Percentiles rank a stretch among this genome's conserved stretches.
Conservation (phyloP, 2,329 filamentous ascomycete species). For the Exutisphaerella laricina region DNA sequence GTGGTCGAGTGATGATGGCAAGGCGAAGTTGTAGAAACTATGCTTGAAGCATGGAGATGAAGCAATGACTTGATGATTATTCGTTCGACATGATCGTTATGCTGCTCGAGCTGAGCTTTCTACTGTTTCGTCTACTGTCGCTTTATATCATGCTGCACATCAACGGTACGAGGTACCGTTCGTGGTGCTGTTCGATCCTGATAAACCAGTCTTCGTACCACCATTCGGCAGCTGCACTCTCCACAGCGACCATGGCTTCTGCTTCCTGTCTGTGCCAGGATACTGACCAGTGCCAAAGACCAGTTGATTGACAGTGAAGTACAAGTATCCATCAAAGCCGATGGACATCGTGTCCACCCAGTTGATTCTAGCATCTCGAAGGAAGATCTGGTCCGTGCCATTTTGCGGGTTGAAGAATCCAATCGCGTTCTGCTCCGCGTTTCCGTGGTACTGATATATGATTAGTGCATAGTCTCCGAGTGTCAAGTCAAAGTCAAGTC, state of each 20-base stretch:
- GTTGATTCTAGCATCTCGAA: slow-evolving; percentile 44
- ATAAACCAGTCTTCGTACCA: slow-evolving; percentile 35
- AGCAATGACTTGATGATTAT: too few species aligned
- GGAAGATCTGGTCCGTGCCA: slow-evolving; percentile 40
- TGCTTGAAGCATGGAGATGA: too few species aligned
- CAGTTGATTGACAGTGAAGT: slow-evolving; percentile 51
- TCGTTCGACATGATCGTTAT: too few species aligned
- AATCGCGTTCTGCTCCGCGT: slow-evolving; percentile 48
- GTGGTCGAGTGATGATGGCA: slow-evolving; percentile 26
- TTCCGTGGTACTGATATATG: slow-evolving; percentile 49
- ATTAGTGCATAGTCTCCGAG: too few species aligned
- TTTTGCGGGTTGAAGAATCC: slow-evolving; percentile 44
- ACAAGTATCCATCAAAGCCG: slow-evolving; percentile 45
- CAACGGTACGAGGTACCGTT: not conserved
- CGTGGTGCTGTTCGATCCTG: not conserved
- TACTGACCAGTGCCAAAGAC: slow-evolving; percentile 34
- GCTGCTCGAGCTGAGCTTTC: too few species aligned
- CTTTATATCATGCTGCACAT: too few species aligned
- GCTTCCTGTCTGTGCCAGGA: slow-evolving; percentile 40
- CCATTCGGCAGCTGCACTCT: slow-evolving; percentile 39
- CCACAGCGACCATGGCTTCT: slow-evolving; percentile 41
- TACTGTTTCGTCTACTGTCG: too few species aligned
- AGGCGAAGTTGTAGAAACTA: slow-evolving; percentile 21
- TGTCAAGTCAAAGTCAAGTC: too few species aligned
- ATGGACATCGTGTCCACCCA: slow-evolving; percentile 45